Base-by-base conservation (phyloP, 305 asterid species). In the Rubia tinctorum region DNA sequence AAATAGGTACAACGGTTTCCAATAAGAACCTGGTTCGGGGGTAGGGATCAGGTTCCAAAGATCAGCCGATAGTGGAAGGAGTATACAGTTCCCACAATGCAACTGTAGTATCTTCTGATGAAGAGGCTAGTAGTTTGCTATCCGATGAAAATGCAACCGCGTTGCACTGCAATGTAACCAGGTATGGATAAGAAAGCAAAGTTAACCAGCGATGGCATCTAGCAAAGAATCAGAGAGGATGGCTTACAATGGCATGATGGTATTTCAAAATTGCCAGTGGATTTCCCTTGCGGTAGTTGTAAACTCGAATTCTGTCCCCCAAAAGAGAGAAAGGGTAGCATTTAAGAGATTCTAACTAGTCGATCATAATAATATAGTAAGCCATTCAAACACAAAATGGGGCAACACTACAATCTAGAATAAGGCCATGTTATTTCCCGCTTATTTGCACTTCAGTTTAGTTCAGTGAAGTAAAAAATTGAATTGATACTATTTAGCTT, bases 11-110 rank as follows among this genome's bases (percentile, higher is more conserved):
- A 20, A 6, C 12, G 13, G 27, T 58, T 58, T 58, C 30, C 27
- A 58, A 20, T 56, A 20, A n/a, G 27, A 56, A 56, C 62, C 25
- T 17, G 1, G 30, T 56, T 44, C 14, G 11, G 34, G 51, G 51
- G 51, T 44, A 10, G 51, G 1, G 18, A 3, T 51, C 58, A 51
- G 58, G 58, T 30, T 30, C 34, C 34, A 30, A 30, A 44, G 66
- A 39, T 71, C 23, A 71, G 47, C 2, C 8, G 11, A 30, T 47
- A 62, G 79, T 78, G 71, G 3, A 79, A 49, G 97, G 97, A 73
- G 97, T 93, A 83, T 94, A 88, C 76, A 94, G 77, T 69, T 88
- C 99, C 99, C 97, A 94, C 68, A 91, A 78, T 20, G 97, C 99
- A 20, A 94, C 81, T 2, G 92, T 94, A 0, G 93, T 75, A 66